Evolutionary conservation across 164 flowering plant species (phyloP).

Genomic region (Euptelea pleiosperma): DNA sequence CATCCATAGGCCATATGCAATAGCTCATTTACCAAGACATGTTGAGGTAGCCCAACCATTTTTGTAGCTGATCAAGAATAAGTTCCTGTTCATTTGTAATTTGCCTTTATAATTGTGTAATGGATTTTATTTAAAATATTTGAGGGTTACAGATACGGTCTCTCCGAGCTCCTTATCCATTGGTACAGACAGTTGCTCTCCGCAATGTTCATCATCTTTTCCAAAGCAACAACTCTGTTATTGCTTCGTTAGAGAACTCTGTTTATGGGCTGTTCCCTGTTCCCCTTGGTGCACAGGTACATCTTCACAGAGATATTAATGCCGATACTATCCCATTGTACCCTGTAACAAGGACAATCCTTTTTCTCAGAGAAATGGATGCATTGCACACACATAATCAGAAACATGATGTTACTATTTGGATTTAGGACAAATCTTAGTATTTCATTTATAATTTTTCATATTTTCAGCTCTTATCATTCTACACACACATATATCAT

Average conservation of each 20-base stretch:
- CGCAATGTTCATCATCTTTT: constrained; percentile 64
- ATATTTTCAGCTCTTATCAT: no score
- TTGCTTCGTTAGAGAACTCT: constrained; percentile 75
- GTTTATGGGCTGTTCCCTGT: constrained; percentile 84
- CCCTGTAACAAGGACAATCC: no score
- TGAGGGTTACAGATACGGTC: constrained; percentile 72
- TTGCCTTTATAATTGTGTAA: no score
- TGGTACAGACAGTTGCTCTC: constrained; percentile 88
- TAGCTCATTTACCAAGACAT: constrained; percentile 83
- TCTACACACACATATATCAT: no score
- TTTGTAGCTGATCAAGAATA: no score
- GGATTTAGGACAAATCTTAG: no score
- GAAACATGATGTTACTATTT: no score
- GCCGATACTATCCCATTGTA: no score
- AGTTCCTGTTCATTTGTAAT: not conserved
- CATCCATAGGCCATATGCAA: constrained; percentile 81
- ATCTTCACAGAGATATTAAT: no score
- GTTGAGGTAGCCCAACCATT: constrained; percentile 93
- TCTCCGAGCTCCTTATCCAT: constrained; percentile 81
- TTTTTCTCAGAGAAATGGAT: no score
- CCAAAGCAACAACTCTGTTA: constrained; percentile 49
- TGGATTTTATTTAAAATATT: constrained; percentile 3
- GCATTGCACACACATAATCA: no score
- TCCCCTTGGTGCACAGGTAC: constrained; percentile 98
- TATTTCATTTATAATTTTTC: no score